Evolutionary conservation across 2,329 filamentous ascomycete species (phyloP).

Genomic region (Neocatenulostroma microsporum): DNA sequence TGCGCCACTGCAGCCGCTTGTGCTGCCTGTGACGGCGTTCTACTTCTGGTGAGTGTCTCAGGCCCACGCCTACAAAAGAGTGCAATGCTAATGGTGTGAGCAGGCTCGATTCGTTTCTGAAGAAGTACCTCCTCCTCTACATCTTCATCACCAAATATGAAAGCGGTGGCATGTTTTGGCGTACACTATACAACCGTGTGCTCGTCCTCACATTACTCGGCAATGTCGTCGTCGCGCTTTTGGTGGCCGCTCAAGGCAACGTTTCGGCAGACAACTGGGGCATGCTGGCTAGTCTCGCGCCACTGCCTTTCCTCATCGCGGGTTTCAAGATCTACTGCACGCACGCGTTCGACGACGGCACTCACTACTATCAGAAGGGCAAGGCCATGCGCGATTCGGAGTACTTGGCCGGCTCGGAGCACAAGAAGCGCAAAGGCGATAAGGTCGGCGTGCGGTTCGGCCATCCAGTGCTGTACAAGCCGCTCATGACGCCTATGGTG

Average conservation of each 20-base stretch:
- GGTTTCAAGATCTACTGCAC: conserved; percentile 83
- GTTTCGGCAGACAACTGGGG: conserved; percentile 36
- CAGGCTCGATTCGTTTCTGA: conserved; percentile 74
- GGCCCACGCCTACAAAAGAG: background rate
- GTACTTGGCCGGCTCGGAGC: conserved; percentile 27
- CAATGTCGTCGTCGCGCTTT: conserved; percentile 68
- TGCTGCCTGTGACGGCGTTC: conserved; percentile 74
- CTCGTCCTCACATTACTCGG: conserved; percentile 72
- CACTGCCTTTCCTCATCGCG: conserved; percentile 69
- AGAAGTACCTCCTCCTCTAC: conserved; percentile 88
- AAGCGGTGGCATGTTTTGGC: conserved; percentile 89
- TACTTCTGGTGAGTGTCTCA: conserved; percentile 81
- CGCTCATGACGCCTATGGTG: conserved; percentile 90
- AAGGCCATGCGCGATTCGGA: conserved; percentile 42
- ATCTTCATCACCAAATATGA: conserved; percentile 96
- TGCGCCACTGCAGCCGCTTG: conserved; percentile 75
- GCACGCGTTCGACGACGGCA: conserved; percentile 65
- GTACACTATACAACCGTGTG: conserved; percentile 84
- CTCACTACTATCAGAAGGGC: conserved; percentile 69
- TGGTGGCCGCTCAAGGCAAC: conserved; percentile 57
- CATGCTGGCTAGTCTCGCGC: conserved; percentile 59
- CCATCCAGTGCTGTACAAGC: conserved; percentile 82
- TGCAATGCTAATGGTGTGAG: background rate
- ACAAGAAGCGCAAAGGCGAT: conserved; percentile 47
- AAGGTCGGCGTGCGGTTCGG: conserved; percentile 73